Base-by-base conservation (phyloP, 179 eudicot species). In the Amaranthus tricolor region DNA sequence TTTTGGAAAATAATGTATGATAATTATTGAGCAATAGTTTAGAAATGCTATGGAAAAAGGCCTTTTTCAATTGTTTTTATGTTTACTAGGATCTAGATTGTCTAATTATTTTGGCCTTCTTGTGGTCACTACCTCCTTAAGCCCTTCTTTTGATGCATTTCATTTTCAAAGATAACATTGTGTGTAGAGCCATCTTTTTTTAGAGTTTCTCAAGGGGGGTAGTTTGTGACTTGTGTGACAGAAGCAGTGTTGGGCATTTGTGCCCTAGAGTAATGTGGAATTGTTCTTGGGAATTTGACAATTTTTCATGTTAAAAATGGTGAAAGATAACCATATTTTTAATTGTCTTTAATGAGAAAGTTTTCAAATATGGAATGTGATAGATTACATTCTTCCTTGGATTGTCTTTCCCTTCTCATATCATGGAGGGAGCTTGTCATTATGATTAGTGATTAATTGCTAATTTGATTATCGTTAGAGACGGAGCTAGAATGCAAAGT, bases 71-170 rank as follows among this genome's bases (percentile, higher is more conserved):
- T 10, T 78, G 45, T 20, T 50, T 65, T 63, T 21, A 6, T 21
- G 2, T 71, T n/a, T 44, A 9, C 0, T 12, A 62, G 13, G 0
- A 48, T 49, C 40, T 31, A 31, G n/a, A 17, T 74, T 24, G 16
- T 55, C 57, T 62, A 11, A 17, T 70, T 31, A 31, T 24, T 70
- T 71, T 59, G 79, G 66, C 61, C 62, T 45, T 55, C 40, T 68
- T 79, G 60, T 80, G 66, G 77, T 71, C 64, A 74, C 77, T 44
- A 54, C 69, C 47, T 40, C 3, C 51, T 61, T 21, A 61, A 21
- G 61, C 59, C 74, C 84, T 77, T 66, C 82, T 81, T 81, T 82
- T 77, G 57, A 82, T 82, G 73, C 62, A 57, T 65, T 74, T 63
- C 71, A 66, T 80, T 82, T 83, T 81, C 71, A 31, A 31, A 31